Conservation (phyloP, 73 alveolate genomes). For the Breviolum minutum region DNA sequence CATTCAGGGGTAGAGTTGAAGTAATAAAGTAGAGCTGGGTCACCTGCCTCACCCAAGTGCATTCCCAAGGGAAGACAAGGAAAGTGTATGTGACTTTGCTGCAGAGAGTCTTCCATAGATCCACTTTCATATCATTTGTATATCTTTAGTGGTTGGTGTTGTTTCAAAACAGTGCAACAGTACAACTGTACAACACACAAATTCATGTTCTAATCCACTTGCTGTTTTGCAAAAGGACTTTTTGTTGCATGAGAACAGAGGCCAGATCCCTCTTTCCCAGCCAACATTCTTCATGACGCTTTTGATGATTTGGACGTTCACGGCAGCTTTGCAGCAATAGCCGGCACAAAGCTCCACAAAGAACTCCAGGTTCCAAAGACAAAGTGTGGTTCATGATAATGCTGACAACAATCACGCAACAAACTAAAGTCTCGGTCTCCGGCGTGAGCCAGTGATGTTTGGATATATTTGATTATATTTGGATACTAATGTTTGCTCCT, state of each 20-base stretch:
- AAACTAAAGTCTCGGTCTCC: not conserved
- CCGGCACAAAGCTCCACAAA: not conserved
- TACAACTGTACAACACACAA: too few relatives aligned
- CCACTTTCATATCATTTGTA: too few relatives aligned
- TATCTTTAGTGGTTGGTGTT: too few relatives aligned
- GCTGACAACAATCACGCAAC: not conserved
- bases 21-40: too few relatives aligned
- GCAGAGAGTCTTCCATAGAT: not conserved
- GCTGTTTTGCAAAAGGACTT: not conserved
- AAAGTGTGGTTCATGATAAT: too few relatives aligned
- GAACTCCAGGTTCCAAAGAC: too few relatives aligned
- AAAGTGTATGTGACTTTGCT: conserved; percentile 15
- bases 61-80: conserved; percentile 74
- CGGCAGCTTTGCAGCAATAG: conserved; percentile 4
- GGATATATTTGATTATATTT: too few relatives aligned
- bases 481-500: not conserved
- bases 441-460: too few relatives aligned
- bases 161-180: not conserved
- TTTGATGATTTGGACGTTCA: conserved; percentile 69
- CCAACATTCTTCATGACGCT: conserved; percentile 83
- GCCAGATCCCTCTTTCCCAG: conserved; percentile 81
- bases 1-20: too few relatives aligned
- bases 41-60: not conserved
- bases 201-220: too few relatives aligned
- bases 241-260: not conserved